Percentiles rank a stretch among this genome's conserved stretches.
These are phyloP conservation scores for Colletotrichum agaves DNA, from an alignment of 2,329 filamentous ascomycete genomes.

Conservation along the genomic window DNA sequence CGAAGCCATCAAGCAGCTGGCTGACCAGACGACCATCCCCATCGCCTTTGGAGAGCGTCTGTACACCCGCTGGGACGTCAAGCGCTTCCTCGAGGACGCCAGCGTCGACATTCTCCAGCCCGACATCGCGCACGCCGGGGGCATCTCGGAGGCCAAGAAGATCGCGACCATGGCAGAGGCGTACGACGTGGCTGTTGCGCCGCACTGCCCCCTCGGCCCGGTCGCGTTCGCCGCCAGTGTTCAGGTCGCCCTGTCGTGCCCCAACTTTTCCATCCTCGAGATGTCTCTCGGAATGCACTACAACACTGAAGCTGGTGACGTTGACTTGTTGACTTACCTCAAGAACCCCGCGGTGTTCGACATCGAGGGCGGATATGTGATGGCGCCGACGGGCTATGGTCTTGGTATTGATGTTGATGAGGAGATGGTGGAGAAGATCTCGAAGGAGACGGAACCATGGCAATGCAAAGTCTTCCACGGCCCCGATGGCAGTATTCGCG, in stretches of 20 bases:
- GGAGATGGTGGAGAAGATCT: conserved; percentile 65
- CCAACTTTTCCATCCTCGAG: conserved; percentile 74
- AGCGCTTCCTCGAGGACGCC: conserved; percentile 69
- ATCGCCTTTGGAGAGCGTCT: conserved; percentile 74
- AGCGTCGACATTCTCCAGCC: conserved; percentile 74
- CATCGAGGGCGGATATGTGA: conserved; percentile 66
- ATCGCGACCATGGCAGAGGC: conserved; percentile 73
- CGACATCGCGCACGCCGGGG: conserved; percentile 72
- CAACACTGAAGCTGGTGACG: conserved; percentile 58
- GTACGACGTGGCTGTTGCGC: conserved; percentile 73
- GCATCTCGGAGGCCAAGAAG: conserved; percentile 71
- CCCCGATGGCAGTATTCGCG: conserved; percentile 66
- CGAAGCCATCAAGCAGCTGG: conserved; percentile 68
- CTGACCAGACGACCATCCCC: conserved; percentile 64
- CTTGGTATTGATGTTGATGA: conserved; percentile 74
- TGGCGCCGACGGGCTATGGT: conserved; percentile 62
- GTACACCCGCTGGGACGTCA: conserved; percentile 73
- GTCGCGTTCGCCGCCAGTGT: conserved; percentile 74
- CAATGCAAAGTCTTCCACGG: conserved; percentile 66
- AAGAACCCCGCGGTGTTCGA: conserved; percentile 68
- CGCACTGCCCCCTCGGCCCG: conserved; percentile 73
- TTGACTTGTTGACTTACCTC: conserved; percentile 69
- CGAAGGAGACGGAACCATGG: conserved; percentile 63
- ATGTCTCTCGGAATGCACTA: conserved; percentile 79
- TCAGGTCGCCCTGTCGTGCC: conserved; percentile 65